Evolutionary conservation across 768 basidiomycete species (phyloP).

Genomic region (Podaxis mareebaensis): DNA sequence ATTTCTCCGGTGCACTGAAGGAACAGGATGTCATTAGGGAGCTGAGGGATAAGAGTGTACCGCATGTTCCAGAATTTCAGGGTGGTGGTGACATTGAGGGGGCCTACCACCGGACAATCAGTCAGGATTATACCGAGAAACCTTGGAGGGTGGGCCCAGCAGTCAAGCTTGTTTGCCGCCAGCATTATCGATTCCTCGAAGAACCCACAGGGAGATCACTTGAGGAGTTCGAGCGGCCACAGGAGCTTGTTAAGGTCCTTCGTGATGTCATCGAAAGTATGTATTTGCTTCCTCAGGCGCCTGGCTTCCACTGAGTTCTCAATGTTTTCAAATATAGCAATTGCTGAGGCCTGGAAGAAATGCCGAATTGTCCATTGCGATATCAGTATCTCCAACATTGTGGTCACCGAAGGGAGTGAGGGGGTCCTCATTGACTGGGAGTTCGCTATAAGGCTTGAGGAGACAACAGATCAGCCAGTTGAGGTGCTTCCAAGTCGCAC

Average conservation of each 20-base stretch:
- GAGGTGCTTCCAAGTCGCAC: conserved; percentile 14
- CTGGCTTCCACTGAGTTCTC: conserved; percentile 3
- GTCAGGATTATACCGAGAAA: conserved; percentile 10
- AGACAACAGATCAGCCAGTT: not conserved
- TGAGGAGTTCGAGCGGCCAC: conserved; percentile 17
- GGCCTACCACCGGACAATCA: conserved; percentile 17
- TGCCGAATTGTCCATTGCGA: conserved; percentile 27
- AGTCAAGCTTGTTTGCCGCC: conserved; percentile 14
- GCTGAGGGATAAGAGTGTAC: conserved; percentile 21
- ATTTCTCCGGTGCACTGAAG: conserved; percentile 12
- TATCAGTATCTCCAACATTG: conserved; percentile 28
- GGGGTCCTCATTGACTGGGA: conserved; percentile 31
- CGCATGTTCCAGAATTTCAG: conserved; percentile 26
- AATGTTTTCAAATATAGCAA: conserved; percentile 22
- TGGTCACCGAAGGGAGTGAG: conserved; percentile 17
- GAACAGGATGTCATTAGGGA: conserved; percentile 24
- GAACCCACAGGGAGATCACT: conserved; percentile 21
- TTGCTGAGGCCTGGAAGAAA: conserved; percentile 14
- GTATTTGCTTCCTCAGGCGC: not conserved
- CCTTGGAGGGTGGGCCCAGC: conserved; percentile 18
- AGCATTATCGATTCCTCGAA: conserved; percentile 24
- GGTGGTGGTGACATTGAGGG: conserved; percentile 30
- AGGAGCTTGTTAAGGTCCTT: conserved; percentile 22
- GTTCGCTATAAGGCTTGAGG: conserved; percentile 11
- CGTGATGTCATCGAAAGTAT: conserved; percentile 26